Evolutionary conservation across 176 grass and related monocot genomes (phyloP).

Genomic region (Avena atlantica): DNA sequence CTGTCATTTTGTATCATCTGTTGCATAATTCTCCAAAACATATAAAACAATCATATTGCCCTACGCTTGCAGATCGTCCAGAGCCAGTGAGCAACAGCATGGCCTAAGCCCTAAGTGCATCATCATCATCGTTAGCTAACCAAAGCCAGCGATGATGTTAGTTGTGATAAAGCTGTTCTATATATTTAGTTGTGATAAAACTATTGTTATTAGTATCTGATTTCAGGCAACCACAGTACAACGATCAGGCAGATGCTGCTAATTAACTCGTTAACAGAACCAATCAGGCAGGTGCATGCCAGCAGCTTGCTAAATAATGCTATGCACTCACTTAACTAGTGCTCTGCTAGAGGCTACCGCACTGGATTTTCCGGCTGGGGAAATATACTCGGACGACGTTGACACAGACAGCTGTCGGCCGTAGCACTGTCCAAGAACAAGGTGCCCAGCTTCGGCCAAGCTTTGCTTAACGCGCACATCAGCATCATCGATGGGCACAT

Average conservation of each 20-base stretch:
- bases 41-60: not conserved
- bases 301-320: not conserved
- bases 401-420: not conserved
- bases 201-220: not conserved
- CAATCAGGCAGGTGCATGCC: not conserved
- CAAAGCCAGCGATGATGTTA: not conserved
- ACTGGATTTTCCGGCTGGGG: not conserved
- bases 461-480: constrained; percentile 4
- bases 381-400: not conserved
- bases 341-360: not conserved
- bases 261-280: not conserved
- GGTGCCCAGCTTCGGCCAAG: not conserved
- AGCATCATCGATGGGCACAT: not conserved
- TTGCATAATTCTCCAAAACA: not conserved
- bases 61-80: not conserved
- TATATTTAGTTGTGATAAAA: constrained; percentile 6
- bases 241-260: not conserved
- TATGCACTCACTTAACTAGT: no score
- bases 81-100: not conserved
- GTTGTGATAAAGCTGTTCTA: constrained; percentile 15
- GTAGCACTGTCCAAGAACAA: not conserved
- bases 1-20: not conserved
- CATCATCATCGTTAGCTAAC: not conserved
- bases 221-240: no score
- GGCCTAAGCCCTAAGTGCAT: no score